Conservation (phyloP, 257 asterid genomes). For the Euphrasia confusa region DNA sequence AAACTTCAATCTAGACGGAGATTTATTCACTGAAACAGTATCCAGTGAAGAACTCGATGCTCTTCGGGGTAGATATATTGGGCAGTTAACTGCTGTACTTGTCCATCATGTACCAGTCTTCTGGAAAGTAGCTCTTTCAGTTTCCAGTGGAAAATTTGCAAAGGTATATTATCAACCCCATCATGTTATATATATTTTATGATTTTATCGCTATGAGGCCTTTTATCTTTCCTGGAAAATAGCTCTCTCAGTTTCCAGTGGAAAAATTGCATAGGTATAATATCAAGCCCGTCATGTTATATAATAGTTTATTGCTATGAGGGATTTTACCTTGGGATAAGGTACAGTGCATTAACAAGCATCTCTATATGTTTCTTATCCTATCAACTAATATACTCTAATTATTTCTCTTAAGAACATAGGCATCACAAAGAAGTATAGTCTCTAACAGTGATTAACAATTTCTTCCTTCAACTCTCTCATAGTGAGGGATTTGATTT, state of each 20-base stretch:
- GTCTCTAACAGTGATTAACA: not conserved
- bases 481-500: constrained; percentile 16
- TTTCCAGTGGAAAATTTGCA: constrained; percentile 88
- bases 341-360: constrained; percentile 17
- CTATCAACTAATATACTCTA: not conserved
- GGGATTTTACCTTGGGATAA: constrained; percentile 17
- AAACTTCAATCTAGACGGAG: constrained; percentile 41
- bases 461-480: constrained; percentile 6
- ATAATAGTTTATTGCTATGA: too few relatives aligned
- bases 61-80: constrained; percentile 77
- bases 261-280: too few relatives aligned
- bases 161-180: constrained; percentile 47
- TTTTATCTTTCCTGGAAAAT: too few relatives aligned
- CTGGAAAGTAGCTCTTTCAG: constrained; percentile 95
- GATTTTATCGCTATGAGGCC: not conserved
- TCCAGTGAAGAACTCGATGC: constrained; percentile 70
- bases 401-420: not conserved
- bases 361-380: not conserved
- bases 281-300: too few relatives aligned
- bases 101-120: constrained; percentile 83
- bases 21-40: constrained; percentile 38
- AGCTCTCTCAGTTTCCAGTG: too few relatives aligned
- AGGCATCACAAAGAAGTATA: constrained; percentile 12
- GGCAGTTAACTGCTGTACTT: constrained; percentile 83
- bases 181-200: constrained; percentile 15